Evolutionary conservation across 116 monocot genomes (phyloP).

Genomic region (Cymodocea nodosa): DNA sequence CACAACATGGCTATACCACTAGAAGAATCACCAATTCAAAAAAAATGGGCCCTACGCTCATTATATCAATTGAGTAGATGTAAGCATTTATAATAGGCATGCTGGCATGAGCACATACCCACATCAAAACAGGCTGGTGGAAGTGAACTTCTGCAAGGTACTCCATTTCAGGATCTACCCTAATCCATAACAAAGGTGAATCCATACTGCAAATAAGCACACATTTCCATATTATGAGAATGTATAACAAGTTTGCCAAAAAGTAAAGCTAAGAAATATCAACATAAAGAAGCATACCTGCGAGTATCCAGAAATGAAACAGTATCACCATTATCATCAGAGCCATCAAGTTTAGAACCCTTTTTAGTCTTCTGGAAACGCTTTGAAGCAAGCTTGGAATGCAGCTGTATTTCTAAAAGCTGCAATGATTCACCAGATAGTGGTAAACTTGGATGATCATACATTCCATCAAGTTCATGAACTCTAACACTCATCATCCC

Average conservation of each 20-base stretch:
- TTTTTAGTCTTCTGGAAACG: constrained; percentile 85
- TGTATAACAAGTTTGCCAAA: neutral
- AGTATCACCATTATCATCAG: constrained; percentile 84
- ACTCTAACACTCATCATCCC: constrained; percentile 99
- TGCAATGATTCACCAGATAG: constrained; percentile 85
- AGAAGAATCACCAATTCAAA: too few relatives aligned
- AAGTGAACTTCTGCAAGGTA: constrained; percentile 94
- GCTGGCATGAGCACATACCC: constrained; percentile 45
- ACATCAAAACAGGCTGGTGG: constrained; percentile 94
- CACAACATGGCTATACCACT: too few relatives aligned
- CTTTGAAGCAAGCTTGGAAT: constrained; percentile 81
- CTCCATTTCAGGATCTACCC: constrained; percentile 98
- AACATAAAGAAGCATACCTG: constrained; percentile 27
- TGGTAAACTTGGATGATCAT: constrained; percentile 82
- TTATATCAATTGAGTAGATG: too few relatives aligned
- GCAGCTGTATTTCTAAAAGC: constrained; percentile 86
- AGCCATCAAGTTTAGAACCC: constrained; percentile 68
- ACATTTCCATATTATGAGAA: neutral
- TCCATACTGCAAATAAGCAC: constrained; percentile 47
- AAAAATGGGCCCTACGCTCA: too few relatives aligned
- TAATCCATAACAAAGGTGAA: constrained; percentile 88
- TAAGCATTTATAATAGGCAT: too few relatives aligned
- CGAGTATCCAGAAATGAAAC: constrained; percentile 42
- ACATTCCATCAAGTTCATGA: constrained; percentile 92
- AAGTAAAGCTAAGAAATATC: neutral